Percentiles rank a stretch among this genome's conserved stretches.
Evolutionary conservation across 495 filamentous ascomycete genomes (phyloP).

Genomic region (Hypomontagnella monticulosa): DNA sequence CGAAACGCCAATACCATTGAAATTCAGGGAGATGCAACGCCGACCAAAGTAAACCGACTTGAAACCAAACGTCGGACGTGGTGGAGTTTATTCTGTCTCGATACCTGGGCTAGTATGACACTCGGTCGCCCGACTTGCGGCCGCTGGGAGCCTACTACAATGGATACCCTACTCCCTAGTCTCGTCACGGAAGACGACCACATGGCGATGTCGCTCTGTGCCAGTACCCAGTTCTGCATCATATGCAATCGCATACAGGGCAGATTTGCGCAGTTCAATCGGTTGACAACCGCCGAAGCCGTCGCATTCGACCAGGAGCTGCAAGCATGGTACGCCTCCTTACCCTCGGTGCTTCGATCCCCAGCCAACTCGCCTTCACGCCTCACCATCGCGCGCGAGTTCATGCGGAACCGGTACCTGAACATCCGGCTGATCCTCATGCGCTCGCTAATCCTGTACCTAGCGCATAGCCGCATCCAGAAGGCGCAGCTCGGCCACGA

Average conservation of each 20-base stretch:
- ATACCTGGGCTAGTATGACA: constrained; percentile 43
- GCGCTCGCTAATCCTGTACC: constrained; percentile 38
- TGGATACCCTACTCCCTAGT: constrained; percentile 40
- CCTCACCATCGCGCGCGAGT: constrained; percentile 38
- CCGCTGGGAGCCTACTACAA: constrained; percentile 31
- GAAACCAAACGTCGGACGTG: constrained; percentile 41
- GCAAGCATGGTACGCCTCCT: constrained; percentile 31
- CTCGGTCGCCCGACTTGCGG: constrained; percentile 38
- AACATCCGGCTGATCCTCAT: constrained; percentile 42
- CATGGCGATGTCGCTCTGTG: constrained; percentile 29
- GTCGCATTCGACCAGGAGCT: constrained; percentile 37
- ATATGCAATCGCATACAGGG: constrained; percentile 40
- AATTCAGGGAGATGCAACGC: constrained; percentile 2
- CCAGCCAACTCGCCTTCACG: constrained; percentile 34
- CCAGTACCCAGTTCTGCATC: constrained; percentile 38
- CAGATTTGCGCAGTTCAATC: constrained; percentile 37
- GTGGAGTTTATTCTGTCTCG: constrained; percentile 45
- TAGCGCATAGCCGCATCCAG: constrained; percentile 30
- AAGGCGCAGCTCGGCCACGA: constrained; percentile 33
- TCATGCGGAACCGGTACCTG: constrained; percentile 38
- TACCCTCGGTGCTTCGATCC: constrained; percentile 34
- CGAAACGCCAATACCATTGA: constrained; percentile 8
- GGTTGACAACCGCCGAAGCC: constrained; percentile 33
- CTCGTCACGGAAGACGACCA: constrained; percentile 35
- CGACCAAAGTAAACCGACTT: constrained; percentile 9